Evolutionary conservation across 2,329 filamentous ascomycete species (phyloP).

Genomic region (Chaetomium sp.): DNA sequence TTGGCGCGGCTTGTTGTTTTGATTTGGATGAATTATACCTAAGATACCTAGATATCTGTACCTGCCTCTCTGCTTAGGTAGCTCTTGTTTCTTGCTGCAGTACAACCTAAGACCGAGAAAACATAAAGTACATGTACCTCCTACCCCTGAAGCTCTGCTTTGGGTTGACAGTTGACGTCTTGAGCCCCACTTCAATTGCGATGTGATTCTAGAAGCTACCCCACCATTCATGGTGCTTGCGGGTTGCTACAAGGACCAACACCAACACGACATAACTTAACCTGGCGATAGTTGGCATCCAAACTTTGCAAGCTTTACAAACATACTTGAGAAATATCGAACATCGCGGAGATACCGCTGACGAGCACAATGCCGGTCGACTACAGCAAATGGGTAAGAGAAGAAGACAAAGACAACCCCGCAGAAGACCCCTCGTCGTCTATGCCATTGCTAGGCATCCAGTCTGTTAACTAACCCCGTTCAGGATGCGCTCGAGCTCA

Average conservation of each 20-base stretch:
- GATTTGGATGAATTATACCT: conserved; percentile 4
- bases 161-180: conserved; percentile 18
- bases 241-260: not conserved
- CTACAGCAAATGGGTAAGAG: conserved; percentile 66
- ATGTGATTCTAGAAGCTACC: conserved; percentile 33
- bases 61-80: not conserved
- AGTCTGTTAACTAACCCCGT: conserved; percentile 23
- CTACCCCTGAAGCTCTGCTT: not conserved
- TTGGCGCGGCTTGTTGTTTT: conserved; percentile 5
- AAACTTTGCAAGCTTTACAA: not conserved
- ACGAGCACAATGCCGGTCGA: conserved; percentile 49
- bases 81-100: not conserved
- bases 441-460: not conserved
- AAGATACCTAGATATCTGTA: not conserved
- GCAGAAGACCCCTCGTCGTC: not conserved
- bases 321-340: not conserved
- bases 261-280: not conserved
- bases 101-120: not conserved
- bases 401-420: conserved; percentile 28
- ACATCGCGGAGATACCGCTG: not conserved
- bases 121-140: not conserved
- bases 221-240: conserved; percentile 25
- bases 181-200: conserved; percentile 27
- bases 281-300: not conserved
- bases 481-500: conserved; percentile 89